These are phyloP conservation scores for Neofusicoccum sp. DNA, from an alignment of 2,329 filamentous ascomycete species.

Conservation along the genomic window DNA sequence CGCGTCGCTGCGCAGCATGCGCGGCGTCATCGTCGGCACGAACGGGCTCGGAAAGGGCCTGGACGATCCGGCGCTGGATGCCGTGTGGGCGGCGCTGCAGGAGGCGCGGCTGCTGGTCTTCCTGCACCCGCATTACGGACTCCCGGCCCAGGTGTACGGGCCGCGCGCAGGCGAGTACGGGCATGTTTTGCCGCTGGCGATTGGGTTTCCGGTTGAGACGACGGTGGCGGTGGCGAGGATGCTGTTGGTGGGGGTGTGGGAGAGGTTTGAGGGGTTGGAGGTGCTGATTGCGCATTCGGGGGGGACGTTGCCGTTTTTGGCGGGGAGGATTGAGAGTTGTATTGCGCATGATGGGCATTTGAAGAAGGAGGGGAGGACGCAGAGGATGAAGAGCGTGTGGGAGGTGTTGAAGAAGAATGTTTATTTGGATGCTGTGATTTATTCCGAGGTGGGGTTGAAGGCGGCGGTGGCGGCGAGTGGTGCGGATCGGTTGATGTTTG, in stretches of 20 bases:
- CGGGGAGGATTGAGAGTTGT: slow-evolving; percentile 84
- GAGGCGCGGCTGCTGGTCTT: slow-evolving; percentile 68
- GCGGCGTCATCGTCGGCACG: slow-evolving; percentile 87
- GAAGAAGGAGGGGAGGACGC: slow-evolving; percentile 59
- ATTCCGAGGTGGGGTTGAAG: slow-evolving; percentile 70
- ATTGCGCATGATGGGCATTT: slow-evolving; percentile 79
- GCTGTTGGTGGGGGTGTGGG: slow-evolving; percentile 83
- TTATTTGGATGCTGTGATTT: slow-evolving; percentile 84
- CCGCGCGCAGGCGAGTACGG: slow-evolving; percentile 72
- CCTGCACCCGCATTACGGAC: slow-evolving; percentile 87
- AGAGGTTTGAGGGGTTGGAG: slow-evolving; percentile 65
- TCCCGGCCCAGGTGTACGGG: slow-evolving; percentile 78
- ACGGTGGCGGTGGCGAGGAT: slow-evolving; percentile 87
- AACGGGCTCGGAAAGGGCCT: slow-evolving; percentile 73
- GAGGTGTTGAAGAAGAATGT: slow-evolving; percentile 71
- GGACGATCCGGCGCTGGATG: slow-evolving; percentile 71
- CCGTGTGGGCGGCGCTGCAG: slow-evolving; percentile 69
- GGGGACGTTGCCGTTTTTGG: slow-evolving; percentile 83
- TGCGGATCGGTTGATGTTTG: slow-evolving; percentile 71
- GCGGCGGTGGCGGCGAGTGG: slow-evolving; percentile 68
- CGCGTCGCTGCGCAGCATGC: slow-evolving; percentile 61
- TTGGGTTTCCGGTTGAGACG: slow-evolving; percentile 90
- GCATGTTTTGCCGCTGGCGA: slow-evolving; percentile 78
- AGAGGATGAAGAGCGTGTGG: slow-evolving; percentile 60
- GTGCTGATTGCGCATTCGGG: slow-evolving; percentile 86